Conservation (phyloP, 2,329 filamentous ascomycete genomes). For the Hymenoscyphus linearis region DNA sequence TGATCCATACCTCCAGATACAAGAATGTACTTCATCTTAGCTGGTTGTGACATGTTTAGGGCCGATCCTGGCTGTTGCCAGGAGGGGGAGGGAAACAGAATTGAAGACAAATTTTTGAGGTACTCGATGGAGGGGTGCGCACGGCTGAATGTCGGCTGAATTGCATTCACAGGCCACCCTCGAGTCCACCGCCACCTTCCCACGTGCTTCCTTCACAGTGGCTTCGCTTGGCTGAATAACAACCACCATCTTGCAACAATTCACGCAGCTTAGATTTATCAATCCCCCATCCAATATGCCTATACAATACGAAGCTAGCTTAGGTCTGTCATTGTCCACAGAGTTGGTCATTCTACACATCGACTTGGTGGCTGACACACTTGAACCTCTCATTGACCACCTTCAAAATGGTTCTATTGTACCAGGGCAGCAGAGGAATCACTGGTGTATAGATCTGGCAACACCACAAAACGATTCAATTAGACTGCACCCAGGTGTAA, state of each 20-base stretch:
- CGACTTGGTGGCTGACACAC: background rate
- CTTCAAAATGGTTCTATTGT: background rate
- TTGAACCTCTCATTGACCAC: background rate
- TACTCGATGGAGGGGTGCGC: slow-evolving; percentile 1
- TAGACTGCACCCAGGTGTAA: background rate
- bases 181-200: background rate
- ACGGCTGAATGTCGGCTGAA: background rate
- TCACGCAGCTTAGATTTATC: background rate
- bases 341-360: background rate
- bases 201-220: background rate
- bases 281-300: background rate
- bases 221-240: background rate
- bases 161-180: background rate
- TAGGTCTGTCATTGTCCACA: background rate
- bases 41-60: slow-evolving; percentile 15
- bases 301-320: background rate
- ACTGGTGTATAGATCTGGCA: background rate
- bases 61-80: slow-evolving; percentile 26
- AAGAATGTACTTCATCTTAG: slow-evolving; percentile 74
- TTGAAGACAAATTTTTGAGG: slow-evolving; percentile 2
- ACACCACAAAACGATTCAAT: background rate
- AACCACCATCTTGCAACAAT: background rate
- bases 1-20: slow-evolving; percentile 63
- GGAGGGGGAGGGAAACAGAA: slow-evolving; percentile 19
- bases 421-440: background rate